These are phyloP conservation scores for Saitoella complicata DNA, from an alignment of 805 yeast genomes.

Conservation along the genomic window DNA sequence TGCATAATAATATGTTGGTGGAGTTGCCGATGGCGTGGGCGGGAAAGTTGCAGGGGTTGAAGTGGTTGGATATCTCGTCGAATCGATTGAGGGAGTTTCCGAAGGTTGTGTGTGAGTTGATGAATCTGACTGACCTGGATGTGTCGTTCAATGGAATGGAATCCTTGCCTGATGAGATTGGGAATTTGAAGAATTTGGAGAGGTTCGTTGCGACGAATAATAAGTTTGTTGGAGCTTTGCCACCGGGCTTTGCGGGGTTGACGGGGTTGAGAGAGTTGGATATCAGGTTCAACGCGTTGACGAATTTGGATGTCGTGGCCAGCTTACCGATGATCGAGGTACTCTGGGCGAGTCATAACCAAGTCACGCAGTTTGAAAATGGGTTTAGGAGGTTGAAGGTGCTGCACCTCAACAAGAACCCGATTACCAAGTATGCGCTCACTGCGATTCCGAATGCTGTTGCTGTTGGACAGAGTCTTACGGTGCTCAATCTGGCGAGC, in stretches of 20 bases:
- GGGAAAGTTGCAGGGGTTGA: neutral
- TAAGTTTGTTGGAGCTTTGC: constrained; percentile 36
- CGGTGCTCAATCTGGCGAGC: constrained; percentile 58
- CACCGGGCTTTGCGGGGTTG: constrained; percentile 37
- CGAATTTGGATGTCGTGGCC: constrained; percentile 23
- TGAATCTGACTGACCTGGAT: constrained; percentile 49
- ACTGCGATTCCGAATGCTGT: constrained; percentile 18
- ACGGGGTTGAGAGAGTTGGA: constrained; percentile 52
- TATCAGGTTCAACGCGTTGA: constrained; percentile 49
- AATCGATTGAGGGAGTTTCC: constrained; percentile 48
- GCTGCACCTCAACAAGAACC: constrained; percentile 65
- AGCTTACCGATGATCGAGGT: constrained; percentile 13
- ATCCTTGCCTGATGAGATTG: constrained; percentile 43
- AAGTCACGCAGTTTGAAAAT: constrained; percentile 53
- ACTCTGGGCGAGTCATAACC: constrained; percentile 20
- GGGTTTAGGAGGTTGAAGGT: constrained; percentile 46
- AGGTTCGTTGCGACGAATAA: constrained; percentile 66
- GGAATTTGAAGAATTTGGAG: constrained; percentile 42
- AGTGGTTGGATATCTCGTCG: constrained; percentile 55
- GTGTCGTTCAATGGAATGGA: constrained; percentile 64
- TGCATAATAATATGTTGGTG: constrained; percentile 27
- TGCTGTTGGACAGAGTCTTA: constrained; percentile 36
- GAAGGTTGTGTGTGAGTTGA: constrained; percentile 39
- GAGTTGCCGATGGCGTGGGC: constrained; percentile 28
- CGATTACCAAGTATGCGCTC: constrained; percentile 53